Conservation (phyloP, 2,329 filamentous ascomycete species). For the Coleophoma cylindrospora region DNA sequence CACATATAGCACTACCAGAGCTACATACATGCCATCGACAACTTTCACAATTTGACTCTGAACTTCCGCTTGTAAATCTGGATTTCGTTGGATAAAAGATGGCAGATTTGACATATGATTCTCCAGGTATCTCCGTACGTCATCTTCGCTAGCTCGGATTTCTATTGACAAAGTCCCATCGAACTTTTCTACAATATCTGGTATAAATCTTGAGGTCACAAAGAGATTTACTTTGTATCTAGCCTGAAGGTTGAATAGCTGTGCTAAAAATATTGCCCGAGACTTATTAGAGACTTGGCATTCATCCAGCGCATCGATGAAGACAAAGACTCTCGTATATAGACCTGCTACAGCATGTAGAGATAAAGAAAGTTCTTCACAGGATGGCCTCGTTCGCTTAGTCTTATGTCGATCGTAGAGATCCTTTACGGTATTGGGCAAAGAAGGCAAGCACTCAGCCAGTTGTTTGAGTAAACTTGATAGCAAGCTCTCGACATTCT, state of each 20-base stretch:
- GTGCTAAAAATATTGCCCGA: constrained; percentile 18
- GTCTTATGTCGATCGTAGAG: constrained; percentile 19
- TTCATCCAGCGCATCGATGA: constrained; percentile 17
- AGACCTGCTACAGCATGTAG: constrained; percentile 13
- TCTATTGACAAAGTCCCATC: constrained; percentile 11
- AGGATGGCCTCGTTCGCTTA: constrained; percentile 15
- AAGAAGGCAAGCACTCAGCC: neutral
- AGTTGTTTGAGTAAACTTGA: constrained; percentile 29
- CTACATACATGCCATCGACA: constrained; percentile 25
- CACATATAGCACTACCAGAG: neutral
- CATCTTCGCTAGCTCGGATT: constrained; percentile 19
- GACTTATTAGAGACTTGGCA: constrained; percentile 6
- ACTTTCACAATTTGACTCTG: constrained; percentile 9
- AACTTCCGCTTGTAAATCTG: neutral
- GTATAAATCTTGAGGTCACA: constrained; percentile 25
- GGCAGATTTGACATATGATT: neutral
- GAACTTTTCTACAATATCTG: constrained; percentile 19
- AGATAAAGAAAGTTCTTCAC: constrained; percentile 13
- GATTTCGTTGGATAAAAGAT: neutral
- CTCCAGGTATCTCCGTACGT: neutral
- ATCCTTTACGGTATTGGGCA: constrained; percentile 12
- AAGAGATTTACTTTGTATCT: constrained; percentile 18
- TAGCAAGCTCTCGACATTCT: constrained; percentile 19
- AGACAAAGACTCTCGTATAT: constrained; percentile 14
- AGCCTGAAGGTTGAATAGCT: constrained; percentile 18